Percentiles rank a stretch among this genome's conserved stretches.
phyloP scores from a whole-genome alignment of 1,284 basidiomycete genomes.

The Thelephora terrestris region DNA sequence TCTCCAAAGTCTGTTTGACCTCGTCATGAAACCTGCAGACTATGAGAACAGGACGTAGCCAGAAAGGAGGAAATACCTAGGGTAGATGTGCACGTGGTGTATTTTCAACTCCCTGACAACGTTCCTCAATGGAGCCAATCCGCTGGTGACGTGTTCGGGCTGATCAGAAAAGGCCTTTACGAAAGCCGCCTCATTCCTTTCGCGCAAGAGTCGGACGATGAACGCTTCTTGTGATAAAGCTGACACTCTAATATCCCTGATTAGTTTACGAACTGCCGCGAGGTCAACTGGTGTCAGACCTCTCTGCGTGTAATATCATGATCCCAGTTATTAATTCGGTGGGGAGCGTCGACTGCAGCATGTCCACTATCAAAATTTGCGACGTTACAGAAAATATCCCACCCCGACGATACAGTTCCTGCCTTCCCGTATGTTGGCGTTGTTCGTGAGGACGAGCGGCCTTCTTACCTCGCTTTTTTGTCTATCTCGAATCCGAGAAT shows the following conservation, averaged over 20 bases:
- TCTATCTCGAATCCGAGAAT: conserved; percentile 80
- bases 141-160: conserved; percentile 89
- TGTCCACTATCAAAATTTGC: conserved; percentile 90
- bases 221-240: conserved; percentile 83
- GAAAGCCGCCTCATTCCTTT: conserved; percentile 84
- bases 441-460: not conserved
- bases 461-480: conserved; percentile 64
- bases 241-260: conserved; percentile 52
- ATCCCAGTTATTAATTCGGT: conserved; percentile 83
- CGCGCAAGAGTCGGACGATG: conserved; percentile 80
- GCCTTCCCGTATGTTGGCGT: conserved; percentile 34
- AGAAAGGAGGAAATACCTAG: conserved; percentile 43
- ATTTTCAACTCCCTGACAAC: conserved; percentile 91
- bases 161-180: conserved; percentile 96
- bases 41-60: not conserved
- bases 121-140: conserved; percentile 83
- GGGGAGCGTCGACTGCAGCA: conserved; percentile 84
- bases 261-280: too few species aligned
- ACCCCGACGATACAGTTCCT: conserved; percentile 77
- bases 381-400: conserved; percentile 91
- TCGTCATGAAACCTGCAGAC: conserved; percentile 74
- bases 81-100: conserved; percentile 84
- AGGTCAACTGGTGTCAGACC: conserved; percentile 32
- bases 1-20: conserved; percentile 72
- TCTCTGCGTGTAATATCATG: conserved; percentile 91